Percentiles rank a stretch among this genome's conserved stretches.
phyloP scores from a whole-genome alignment of 2,329 filamentous ascomycete species.

The Aspergillus jensenii region DNA sequence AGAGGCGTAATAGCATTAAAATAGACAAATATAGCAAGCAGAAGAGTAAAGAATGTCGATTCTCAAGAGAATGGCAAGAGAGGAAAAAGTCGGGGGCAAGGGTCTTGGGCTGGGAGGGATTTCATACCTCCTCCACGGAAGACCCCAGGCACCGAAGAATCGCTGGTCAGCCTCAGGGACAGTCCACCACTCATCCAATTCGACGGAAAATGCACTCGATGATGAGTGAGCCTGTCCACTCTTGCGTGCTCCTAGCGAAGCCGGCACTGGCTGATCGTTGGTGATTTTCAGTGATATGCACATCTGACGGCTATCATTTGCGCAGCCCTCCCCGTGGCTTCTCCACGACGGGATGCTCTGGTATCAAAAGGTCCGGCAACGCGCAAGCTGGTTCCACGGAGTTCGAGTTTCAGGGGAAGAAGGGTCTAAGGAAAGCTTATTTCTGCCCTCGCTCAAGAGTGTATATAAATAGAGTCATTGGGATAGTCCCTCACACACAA shows the following conservation, averaged over 20 bases:
- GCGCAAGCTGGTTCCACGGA: constrained; percentile 22
- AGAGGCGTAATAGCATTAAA: constrained; percentile 5
- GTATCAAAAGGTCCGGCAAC: constrained; percentile 19
- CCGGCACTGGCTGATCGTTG: constrained; percentile 13
- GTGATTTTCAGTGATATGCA: constrained; percentile 17
- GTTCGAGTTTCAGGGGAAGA: constrained; percentile 13
- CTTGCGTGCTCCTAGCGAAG: constrained; percentile 11
- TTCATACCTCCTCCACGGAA: constrained; percentile 12
- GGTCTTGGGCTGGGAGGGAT: not conserved
- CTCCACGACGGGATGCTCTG: constrained; percentile 12
- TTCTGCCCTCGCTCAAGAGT: not conserved
- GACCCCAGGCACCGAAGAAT: constrained; percentile 6
- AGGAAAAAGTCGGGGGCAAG: not conserved
- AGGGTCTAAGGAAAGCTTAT: constrained; percentile 17
- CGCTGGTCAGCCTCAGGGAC: constrained; percentile 3
- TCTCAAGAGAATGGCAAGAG: constrained; percentile 4
- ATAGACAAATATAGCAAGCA: not conserved
- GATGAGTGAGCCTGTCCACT: constrained; percentile 8
- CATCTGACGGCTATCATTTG: constrained; percentile 15
- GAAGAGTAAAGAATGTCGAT: constrained; percentile 3
- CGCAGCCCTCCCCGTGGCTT: not conserved
- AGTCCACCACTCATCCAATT: not conserved
- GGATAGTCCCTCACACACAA: not conserved
- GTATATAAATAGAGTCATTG: constrained; percentile 16
- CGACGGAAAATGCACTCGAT: constrained; percentile 3